Percentiles rank a stretch among this genome's conserved stretches.
phyloP scores from a whole-genome alignment of 1,284 basidiomycete species.

The Ceraceosorus guamensis region DNA sequence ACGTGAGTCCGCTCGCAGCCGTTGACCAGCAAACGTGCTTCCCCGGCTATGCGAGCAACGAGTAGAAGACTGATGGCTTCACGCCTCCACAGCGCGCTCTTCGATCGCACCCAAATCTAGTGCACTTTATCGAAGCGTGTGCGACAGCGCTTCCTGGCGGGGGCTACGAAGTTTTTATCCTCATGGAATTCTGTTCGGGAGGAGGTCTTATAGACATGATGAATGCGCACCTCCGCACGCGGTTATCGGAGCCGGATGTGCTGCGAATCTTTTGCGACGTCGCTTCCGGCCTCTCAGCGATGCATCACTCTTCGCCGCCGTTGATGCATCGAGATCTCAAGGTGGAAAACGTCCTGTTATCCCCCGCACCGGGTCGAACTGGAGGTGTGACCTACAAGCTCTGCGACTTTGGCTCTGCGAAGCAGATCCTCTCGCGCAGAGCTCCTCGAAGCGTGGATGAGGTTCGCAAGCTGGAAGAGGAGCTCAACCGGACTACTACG shows the following conservation, averaged over 20 bases:
- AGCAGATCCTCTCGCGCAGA: conserved; percentile 51
- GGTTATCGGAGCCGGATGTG: conserved; percentile 89
- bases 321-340: conserved; percentile 97
- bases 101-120: conserved; percentile 83
- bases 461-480: conserved; percentile 76
- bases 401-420: conserved; percentile 95
- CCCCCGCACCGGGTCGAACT: conserved; percentile 14
- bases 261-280: conserved; percentile 73
- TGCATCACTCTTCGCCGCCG: conserved; percentile 73
- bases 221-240: conserved; percentile 80
- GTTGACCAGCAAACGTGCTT: too few relatives aligned
- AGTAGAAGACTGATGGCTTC: conserved; percentile 51
- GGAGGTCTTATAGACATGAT: conserved; percentile 99
- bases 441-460: conserved; percentile 37
- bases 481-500: conserved; percentile 89
- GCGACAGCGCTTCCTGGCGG: conserved; percentile 56
- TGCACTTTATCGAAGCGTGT: conserved; percentile 82
- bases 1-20: too few relatives aligned
- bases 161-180: conserved; percentile 51
- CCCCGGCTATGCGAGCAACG: too few relatives aligned
- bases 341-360: conserved; percentile 81
- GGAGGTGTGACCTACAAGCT: conserved; percentile 66
- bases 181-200: conserved; percentile 91
- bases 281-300: conserved; percentile 50
- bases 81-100: conserved; percentile 58